Evolutionary conservation across 345 rosid genomes (phyloP).

Genomic region (Gossypium australe): DNA sequence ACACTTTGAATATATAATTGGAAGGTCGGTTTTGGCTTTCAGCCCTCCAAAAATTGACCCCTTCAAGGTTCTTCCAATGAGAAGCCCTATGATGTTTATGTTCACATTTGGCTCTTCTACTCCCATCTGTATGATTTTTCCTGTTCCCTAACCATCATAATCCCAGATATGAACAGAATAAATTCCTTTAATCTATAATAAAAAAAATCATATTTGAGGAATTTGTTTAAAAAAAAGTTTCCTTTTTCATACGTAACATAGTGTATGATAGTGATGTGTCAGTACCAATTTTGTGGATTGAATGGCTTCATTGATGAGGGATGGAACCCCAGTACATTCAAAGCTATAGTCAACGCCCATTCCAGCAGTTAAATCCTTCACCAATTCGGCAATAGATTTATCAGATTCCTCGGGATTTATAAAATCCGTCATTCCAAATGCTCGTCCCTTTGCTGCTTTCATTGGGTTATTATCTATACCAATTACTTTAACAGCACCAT

Average conservation of each 20-base stretch:
- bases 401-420: slow-evolving; percentile 43
- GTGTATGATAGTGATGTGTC: background rate
- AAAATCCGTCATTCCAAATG: slow-evolving; percentile 56
- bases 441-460: slow-evolving; percentile 30
- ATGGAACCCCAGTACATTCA: slow-evolving; percentile 47
- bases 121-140: slow-evolving; percentile 39
- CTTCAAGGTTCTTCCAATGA: slow-evolving; percentile 43
- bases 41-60: slow-evolving; percentile 63
- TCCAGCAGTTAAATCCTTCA: slow-evolving; percentile 42
- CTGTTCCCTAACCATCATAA: slow-evolving; percentile 33
- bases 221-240: too few species aligned
- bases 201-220: too few species aligned
- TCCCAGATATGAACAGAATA: too few species aligned
- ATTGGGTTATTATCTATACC: slow-evolving; percentile 51
- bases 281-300: slow-evolving; percentile 40
- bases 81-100: slow-evolving; percentile 20
- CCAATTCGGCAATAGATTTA: slow-evolving; percentile 30
- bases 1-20: background rate
- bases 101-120: slow-evolving; percentile 7
- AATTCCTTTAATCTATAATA: too few species aligned
- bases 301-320: slow-evolving; percentile 43
- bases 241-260: too few species aligned
- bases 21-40: slow-evolving; percentile 19
- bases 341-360: slow-evolving; percentile 58
- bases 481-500: slow-evolving; percentile 52